phyloP scores from a whole-genome alignment of 2,329 filamentous ascomycete genomes.

The Cytospora mali region DNA sequence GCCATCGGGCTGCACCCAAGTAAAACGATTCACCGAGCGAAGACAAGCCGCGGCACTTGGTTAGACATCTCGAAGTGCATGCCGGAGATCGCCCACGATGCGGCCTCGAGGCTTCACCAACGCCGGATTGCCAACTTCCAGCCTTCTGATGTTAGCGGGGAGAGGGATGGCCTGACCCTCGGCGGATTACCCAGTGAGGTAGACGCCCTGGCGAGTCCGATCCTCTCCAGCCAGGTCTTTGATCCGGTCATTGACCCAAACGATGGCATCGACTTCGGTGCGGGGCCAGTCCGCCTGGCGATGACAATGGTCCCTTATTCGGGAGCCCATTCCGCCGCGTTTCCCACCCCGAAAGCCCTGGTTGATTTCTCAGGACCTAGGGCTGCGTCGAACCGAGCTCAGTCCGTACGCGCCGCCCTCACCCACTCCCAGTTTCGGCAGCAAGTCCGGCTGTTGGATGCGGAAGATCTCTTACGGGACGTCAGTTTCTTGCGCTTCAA shows the following conservation, averaged over 20 bases:
- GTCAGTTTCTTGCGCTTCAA: constrained; percentile 50
- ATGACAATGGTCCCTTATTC: constrained; percentile 22
- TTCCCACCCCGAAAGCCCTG: neutral
- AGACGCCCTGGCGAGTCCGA: neutral
- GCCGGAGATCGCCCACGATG: constrained; percentile 16
- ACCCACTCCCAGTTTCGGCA: constrained; percentile 10
- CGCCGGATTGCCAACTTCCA: neutral
- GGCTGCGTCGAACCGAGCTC: constrained; percentile 2
- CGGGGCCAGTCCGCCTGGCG: constrained; percentile 1
- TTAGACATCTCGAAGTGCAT: constrained; percentile 24
- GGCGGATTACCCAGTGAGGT: neutral
- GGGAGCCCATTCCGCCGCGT: constrained; percentile 15
- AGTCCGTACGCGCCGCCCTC: constrained; percentile 9
- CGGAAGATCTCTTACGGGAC: constrained; percentile 13
- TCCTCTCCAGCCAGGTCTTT: neutral
- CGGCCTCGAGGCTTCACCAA: constrained; percentile 15
- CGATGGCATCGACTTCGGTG: neutral
- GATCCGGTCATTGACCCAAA: constrained; percentile 1
- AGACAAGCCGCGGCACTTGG: constrained; percentile 19
- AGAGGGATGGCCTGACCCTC: constrained; percentile 1
- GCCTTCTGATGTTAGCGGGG: neutral
- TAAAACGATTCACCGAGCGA: constrained; percentile 9
- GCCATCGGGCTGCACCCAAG: constrained; percentile 18
- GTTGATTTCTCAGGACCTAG: constrained; percentile 1
- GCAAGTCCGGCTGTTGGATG: constrained; percentile 3